A percentile compares a stretch with the other conserved stretches of the same genome.
Evolutionary conservation across 2,329 filamentous ascomycete genomes (phyloP).

Genomic region (Arthrobotrys sinensis): DNA sequence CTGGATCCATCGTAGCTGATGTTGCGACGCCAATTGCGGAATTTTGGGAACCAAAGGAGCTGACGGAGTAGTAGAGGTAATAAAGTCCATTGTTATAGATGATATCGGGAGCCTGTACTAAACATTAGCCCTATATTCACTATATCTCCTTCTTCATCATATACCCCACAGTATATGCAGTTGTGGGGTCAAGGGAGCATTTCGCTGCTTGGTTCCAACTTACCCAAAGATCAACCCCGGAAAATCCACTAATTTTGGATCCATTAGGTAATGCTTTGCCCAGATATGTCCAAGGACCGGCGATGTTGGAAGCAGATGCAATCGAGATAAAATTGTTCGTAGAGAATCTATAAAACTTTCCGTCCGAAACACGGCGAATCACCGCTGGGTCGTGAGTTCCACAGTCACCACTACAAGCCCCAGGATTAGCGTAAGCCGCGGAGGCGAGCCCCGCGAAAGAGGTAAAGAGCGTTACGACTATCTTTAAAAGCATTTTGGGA

Average conservation of each 20-base stretch:
- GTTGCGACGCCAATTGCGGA: conserved; percentile 75
- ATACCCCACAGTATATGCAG: background rate
- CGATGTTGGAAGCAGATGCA: conserved; percentile 67
- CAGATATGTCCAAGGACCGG: conserved; percentile 69
- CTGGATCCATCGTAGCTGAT: conserved; percentile 70
- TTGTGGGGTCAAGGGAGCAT: background rate
- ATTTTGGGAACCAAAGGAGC: conserved; percentile 74
- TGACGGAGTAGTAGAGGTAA: conserved; percentile 78
- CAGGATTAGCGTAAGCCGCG: conserved; percentile 64
- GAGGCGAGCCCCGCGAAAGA: conserved; percentile 46
- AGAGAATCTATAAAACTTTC: conserved; percentile 69
- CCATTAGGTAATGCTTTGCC: conserved; percentile 68
- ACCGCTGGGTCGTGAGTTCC: conserved; percentile 68
- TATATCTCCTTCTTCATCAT: background rate
- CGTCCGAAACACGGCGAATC: conserved; percentile 67
- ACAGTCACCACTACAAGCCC: conserved; percentile 67
- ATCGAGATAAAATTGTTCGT: conserved; percentile 69
- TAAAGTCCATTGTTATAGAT: conserved; percentile 73
- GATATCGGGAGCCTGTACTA: conserved; percentile 75
- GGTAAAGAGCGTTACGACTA: conserved; percentile 59
- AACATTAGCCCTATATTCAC: background rate
- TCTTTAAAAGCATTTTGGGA: conserved; percentile 34
- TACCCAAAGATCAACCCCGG: conserved; percentile 69
- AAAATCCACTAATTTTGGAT: conserved; percentile 67
- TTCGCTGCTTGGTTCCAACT: conserved; percentile 36